Conservation (phyloP, 306 rosid genomes). For the Sindora glabra region DNA sequence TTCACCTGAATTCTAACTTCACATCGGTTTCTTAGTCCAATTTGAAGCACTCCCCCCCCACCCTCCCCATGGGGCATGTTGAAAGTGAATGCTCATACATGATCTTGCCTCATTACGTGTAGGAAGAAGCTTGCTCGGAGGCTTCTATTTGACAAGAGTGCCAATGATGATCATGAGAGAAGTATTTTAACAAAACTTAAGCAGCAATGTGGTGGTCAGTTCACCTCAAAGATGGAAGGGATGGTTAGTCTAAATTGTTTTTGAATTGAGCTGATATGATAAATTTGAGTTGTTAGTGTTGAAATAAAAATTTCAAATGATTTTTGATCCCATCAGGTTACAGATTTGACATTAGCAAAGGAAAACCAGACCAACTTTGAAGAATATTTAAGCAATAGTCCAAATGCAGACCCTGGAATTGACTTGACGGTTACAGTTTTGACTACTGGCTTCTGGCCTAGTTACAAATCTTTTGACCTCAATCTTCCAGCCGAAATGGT, state of each 20-base stretch:
- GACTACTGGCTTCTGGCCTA: constrained; percentile 96
- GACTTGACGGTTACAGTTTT: constrained; percentile 88
- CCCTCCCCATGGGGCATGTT: background rate
- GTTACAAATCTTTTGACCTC: constrained; percentile 91
- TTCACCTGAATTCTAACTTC: too few relatives aligned
- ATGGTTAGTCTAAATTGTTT: constrained; percentile 50
- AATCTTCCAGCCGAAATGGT: constrained; percentile 96
- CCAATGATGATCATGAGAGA: constrained; percentile 87
- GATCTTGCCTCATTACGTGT: constrained; percentile 21
- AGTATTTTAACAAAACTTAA: constrained; percentile 77
- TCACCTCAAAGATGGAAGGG: constrained; percentile 98
- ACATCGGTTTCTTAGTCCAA: too few relatives aligned
- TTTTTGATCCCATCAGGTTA: constrained; percentile 46
- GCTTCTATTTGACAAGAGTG: constrained; percentile 90
- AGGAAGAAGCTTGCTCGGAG: constrained; percentile 97
- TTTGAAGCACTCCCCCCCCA: constrained; percentile 1
- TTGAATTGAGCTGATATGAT: background rate
- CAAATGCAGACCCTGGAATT: constrained; percentile 67
- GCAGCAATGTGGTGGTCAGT: constrained; percentile 94
- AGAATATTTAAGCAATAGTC: constrained; percentile 52
- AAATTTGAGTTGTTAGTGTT: background rate
- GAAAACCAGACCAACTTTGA: constrained; percentile 81
- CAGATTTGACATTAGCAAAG: constrained; percentile 85
- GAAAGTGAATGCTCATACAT: constrained; percentile 6
- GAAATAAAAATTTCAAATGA: background rate